A percentile compares a stretch with the other conserved stretches of the same genome.
These are phyloP conservation scores for Solanum paucissectum DNA, from an alignment of 257 asterid species.

Conservation along the genomic window DNA sequence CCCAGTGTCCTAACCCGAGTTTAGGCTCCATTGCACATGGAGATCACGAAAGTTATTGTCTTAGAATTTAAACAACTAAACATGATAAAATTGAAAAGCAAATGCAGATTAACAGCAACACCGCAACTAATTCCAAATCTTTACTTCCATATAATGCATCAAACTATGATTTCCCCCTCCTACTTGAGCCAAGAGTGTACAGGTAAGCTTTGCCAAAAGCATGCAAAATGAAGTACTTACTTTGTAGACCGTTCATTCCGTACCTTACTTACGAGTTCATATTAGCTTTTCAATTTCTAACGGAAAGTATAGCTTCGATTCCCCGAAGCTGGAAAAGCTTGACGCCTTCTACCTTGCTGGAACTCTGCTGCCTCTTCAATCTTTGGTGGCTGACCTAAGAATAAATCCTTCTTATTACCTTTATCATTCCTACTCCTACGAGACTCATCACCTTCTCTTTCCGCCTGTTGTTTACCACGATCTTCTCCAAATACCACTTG, in stretches of 20 bases:
- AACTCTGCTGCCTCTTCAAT: slow-evolving; percentile 27
- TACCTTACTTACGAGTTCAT: slow-evolving; percentile 5
- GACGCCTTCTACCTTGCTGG: slow-evolving; percentile 78
- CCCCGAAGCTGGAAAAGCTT: slow-evolving; percentile 90
- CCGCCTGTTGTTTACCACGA: neutral
- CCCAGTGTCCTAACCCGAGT: neutral
- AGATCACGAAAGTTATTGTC: neutral
- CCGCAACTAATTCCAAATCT: neutral
- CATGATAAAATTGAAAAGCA: neutral
- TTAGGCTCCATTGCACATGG: neutral
- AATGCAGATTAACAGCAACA: neutral
- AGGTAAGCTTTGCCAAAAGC: neutral
- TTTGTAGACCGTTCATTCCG: neutral
- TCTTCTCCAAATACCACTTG: slow-evolving; percentile 50
- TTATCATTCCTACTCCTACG: slow-evolving; percentile 12
- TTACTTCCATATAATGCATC: neutral
- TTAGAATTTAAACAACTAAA: neutral
- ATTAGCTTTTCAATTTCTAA: neutral
- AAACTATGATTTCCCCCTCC: neutral
- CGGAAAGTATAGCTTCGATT: slow-evolving; percentile 83
- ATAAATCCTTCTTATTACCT: slow-evolving; percentile 25
- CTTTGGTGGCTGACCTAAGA: slow-evolving; percentile 4
- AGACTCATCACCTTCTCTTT: slow-evolving; percentile 9
- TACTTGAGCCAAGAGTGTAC: neutral
- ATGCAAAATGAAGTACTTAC: slow-evolving; percentile 9